phyloP scores from a whole-genome alignment of 495 filamentous ascomycete species.

The Barbatosphaeria neglecta region DNA sequence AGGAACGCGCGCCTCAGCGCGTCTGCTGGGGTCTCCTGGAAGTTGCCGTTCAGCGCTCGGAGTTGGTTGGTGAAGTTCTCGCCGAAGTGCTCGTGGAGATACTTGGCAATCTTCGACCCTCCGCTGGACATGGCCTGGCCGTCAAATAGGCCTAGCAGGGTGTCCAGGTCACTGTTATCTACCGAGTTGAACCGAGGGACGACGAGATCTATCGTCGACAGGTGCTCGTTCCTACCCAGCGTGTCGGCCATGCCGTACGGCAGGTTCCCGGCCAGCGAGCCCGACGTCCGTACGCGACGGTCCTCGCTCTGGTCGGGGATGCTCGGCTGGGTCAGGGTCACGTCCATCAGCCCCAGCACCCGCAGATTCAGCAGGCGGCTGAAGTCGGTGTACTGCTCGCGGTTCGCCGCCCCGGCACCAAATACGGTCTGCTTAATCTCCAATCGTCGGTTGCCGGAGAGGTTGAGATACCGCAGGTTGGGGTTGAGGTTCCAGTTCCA shows the following conservation, averaged over 20 bases:
- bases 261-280: conserved; percentile 73
- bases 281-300: conserved; percentile 89
- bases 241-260: conserved; percentile 97
- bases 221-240: conserved; percentile 82
- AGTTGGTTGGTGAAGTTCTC: conserved; percentile 74
- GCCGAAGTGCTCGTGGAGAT: conserved; percentile 86
- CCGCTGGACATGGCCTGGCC: conserved; percentile 73
- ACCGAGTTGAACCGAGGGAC: conserved; percentile 86
- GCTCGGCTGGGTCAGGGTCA: conserved; percentile 76
- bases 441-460: conserved; percentile 92
- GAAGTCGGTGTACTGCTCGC: conserved; percentile 82
- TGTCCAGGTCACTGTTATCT: conserved; percentile 56
- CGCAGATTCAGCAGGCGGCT: conserved; percentile 73
- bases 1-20: conserved; percentile 81
- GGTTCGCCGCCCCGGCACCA: conserved; percentile 36
- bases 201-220: conserved; percentile 96
- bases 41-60: conserved; percentile 44
- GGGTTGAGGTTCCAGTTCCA: conserved; percentile 99
- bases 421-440: conserved; percentile 78
- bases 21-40: conserved; percentile 62
- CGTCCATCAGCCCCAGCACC: conserved; percentile 92
- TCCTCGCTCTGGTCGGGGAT: conserved; percentile 94
- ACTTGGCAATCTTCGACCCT: conserved; percentile 92
- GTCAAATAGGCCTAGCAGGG: conserved; percentile 87
- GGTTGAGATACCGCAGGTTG: conserved; percentile 86